These are phyloP conservation scores for Cokeromyces recurvatus DNA, from an alignment of 371 early-diverging fungal genomes.

Conservation along the genomic window DNA sequence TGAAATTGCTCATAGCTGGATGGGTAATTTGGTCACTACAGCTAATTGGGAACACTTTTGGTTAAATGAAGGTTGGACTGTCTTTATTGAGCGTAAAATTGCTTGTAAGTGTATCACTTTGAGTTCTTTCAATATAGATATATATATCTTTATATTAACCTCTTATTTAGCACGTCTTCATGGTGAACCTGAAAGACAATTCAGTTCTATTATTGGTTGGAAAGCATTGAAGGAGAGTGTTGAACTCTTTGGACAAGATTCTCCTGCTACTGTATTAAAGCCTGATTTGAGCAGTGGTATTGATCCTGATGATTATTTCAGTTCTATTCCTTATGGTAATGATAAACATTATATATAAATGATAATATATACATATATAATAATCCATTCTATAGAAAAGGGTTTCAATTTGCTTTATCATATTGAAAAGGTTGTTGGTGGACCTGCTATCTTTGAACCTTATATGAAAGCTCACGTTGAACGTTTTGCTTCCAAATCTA, in stretches of 20 bases:
- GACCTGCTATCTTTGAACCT: constrained; percentile 75
- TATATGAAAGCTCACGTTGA: constrained; percentile 83
- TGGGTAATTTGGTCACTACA: constrained; percentile 94
- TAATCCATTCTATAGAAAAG: constrained; percentile 77
- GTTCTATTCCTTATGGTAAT: constrained; percentile 87
- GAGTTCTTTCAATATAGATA: background rate
- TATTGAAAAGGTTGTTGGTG: constrained; percentile 86
- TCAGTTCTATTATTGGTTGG: constrained; percentile 79
- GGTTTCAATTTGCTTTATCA: constrained; percentile 93
- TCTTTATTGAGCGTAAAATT: constrained; percentile 94
- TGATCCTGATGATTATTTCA: constrained; percentile 96
- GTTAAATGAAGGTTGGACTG: constrained; percentile 96
- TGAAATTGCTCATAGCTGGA: constrained; percentile 96
- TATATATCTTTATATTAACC: background rate
- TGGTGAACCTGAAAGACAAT: constrained; percentile 82
- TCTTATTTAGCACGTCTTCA: constrained; percentile 53
- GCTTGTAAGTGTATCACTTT: constrained; percentile 27
- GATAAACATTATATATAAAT: background rate
- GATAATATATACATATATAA: no score
- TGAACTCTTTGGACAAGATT: constrained; percentile 70
- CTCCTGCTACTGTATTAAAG: constrained; percentile 74
- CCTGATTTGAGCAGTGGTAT: constrained; percentile 70
- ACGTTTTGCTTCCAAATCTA: constrained; percentile 81
- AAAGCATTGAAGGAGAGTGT: constrained; percentile 76
- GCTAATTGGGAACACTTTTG: constrained; percentile 88